Evolutionary conservation across 2,329 filamentous ascomycete species (phyloP), one percentile per base, ranked within the genome.

Genomic region (Neophaeococcomyces aloes): DNA sequence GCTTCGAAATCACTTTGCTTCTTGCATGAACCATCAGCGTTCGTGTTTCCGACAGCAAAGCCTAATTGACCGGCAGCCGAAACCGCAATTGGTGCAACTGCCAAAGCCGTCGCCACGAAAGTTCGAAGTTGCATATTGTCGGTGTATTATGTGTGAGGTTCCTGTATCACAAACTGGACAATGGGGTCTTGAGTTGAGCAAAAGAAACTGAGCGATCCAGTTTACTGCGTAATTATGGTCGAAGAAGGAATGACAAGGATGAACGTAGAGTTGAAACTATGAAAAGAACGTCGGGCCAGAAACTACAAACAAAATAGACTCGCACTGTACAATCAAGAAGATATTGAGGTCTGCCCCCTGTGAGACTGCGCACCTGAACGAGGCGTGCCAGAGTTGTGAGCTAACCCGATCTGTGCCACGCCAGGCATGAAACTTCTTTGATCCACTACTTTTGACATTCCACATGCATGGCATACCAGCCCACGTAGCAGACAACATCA

Each of bases 11-110:
- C 79, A 35, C 62, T 57, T 33, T 69, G 65, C 29, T 63, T 63
- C 64, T 85, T 85, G 72, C 81, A 85, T 31, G 59, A 62, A 32
- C 71, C 74, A 54, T 78, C 74, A 18, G 70, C 44, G 51, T 74
- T 74, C 59, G 81, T 79, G 55, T 78, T 75, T 48, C 81, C 81
- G 10, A 85, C 67, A 11, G 80, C 71, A 56, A 82, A 82, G 40
- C 81, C 81, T 48, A 83, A 65, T 23, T 61, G 69, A 39, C 79
- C 78, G 29, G 64, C 64, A 29, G 71, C 71, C 25, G 69, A 64
- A 32, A 72, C 69, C 32, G 71, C 59, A 36, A 68, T 62, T 18
- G 73, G 70, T 36, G 68, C 62, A 38, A 63, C 59, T 36, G 63
- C 65, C 52, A 71, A 52, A 44, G 65, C 54, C 31, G 65, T 46